Conservation (phyloP, 2,329 filamentous ascomycete genomes). For the Bertia moriformis region DNA sequence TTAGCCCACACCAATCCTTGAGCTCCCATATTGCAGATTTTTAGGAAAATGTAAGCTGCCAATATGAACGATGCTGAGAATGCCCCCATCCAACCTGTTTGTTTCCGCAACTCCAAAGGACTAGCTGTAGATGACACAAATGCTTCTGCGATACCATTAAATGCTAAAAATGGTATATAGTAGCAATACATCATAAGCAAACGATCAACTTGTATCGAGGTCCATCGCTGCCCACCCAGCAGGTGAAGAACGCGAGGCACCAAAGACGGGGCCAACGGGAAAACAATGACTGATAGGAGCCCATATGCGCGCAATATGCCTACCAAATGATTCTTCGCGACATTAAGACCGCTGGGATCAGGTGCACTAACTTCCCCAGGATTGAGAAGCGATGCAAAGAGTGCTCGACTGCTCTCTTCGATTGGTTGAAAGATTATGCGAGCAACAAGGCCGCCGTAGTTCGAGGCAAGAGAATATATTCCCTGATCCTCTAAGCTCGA, state of each 20-base stretch:
- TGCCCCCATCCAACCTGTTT: not conserved
- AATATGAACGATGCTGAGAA: not conserved
- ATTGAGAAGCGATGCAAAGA: constrained; percentile 25
- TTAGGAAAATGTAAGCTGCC: constrained; percentile 1
- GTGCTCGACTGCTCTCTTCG: constrained; percentile 55
- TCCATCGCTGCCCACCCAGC: constrained; percentile 6
- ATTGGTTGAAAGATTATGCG: constrained; percentile 60
- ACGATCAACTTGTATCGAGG: not conserved
- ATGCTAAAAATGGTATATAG: not conserved
- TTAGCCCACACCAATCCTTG: not conserved
- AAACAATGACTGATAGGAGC: not conserved
- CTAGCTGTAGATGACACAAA: not conserved
- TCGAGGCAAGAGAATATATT: constrained; percentile 55
- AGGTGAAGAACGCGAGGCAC: not conserved
- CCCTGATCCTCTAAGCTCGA: constrained; percentile 54
- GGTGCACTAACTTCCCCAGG: not conserved
- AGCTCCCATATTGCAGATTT: not conserved
- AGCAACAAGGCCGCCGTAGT: constrained; percentile 57
- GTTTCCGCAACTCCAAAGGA: not conserved
- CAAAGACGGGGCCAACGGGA: not conserved
- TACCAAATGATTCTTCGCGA: not conserved
- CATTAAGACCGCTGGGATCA: not conserved
- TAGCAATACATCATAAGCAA: not conserved
- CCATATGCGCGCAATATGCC: not conserved
- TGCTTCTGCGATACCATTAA: not conserved